Evolutionary conservation across 805 yeast genomes (phyloP), one percentile per base, ranked within the genome.

Genomic region (Clavispora fructus): DNA sequence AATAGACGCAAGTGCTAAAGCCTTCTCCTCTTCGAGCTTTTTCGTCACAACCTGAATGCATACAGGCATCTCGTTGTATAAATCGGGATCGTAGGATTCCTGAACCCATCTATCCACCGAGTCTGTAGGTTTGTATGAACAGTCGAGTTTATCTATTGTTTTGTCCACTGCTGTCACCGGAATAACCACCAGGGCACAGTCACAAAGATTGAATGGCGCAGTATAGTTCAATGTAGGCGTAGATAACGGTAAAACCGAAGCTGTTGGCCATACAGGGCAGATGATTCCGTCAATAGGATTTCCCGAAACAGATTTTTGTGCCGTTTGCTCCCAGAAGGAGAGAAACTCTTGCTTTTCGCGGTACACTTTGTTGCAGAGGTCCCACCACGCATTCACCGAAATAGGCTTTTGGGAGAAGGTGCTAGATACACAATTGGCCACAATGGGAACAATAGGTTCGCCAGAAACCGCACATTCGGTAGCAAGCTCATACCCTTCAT

Each of bases 21-120:
- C 43, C 26, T 23, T 32, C 14, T 41, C 43, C 31, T 41, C 43
- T 11, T 41, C 31, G 14, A 33, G 26, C 32, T 33, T 31, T 16
- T 12, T 19, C 5, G 43, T 30, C n/a, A 33, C 43, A 13, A 41
- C 43, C 32, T 41, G 43, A 17, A 41, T 17, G 14, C 38, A 31
- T n/a, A 41, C 43, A 13, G 43, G 43, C 43, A 32, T 31, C n/a
- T 16, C 27, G 32, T 41, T 6, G 39, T 7, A 41, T 9, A 41
- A 26, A 9, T 32, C 39, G n/a, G 43, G 43, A 7, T 42, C 40
- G 26, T 42, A 42, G 4, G 19, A 16, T 6, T 27, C 35, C 40
- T 35, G 28, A 28, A 42, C 29, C 12, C 4, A 3, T 17, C n/a
- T 17, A n/a, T 42, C 44, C 7, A 27, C 17, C 17, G 11, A 39